These are phyloP conservation scores for Calophaca sinica DNA, from an alignment of 306 rosid genomes.

Conservation along the genomic window DNA sequence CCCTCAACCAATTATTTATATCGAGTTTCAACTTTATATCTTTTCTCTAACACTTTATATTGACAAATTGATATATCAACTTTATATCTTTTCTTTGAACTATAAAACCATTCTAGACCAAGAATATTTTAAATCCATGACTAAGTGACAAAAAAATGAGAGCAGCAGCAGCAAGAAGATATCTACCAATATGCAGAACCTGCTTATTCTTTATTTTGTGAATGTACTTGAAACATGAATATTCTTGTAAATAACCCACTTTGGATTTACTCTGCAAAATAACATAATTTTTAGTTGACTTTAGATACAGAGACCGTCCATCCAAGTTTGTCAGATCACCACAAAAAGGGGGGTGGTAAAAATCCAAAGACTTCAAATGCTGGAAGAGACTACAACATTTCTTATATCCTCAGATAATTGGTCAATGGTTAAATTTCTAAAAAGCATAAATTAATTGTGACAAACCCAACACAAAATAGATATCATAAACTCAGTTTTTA, in stretches of 20 bases:
- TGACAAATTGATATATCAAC: no score
- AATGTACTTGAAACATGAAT: no score
- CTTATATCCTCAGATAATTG: constrained; percentile 1
- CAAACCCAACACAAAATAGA: constrained; percentile 20
- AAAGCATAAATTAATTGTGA: constrained; percentile 12
- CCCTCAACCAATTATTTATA: no score
- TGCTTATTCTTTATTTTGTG: no score
- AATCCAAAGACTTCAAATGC: constrained; percentile 1
- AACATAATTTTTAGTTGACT: constrained; percentile 13
- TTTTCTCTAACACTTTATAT: no score
- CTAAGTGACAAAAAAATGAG: no score
- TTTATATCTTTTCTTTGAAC: no score
- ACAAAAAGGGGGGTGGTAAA: background rate
- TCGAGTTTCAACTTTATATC: no score
- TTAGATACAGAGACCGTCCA: background rate
- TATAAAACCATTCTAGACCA: no score
- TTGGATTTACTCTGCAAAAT: constrained; percentile 86
- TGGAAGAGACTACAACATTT: constrained; percentile 17
- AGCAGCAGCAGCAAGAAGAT: no score
- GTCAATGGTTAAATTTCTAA: constrained; percentile 3
- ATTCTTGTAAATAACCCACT: constrained; percentile 86
- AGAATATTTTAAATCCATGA: no score
- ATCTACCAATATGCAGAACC: no score
- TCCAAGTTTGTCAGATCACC: constrained; percentile 1
- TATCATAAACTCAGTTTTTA: constrained; percentile 24